Evolutionary conservation across 257 asterid genomes (phyloP), one percentile per base, ranked within the genome.

Genomic region (Plectranthus barbatus): DNA sequence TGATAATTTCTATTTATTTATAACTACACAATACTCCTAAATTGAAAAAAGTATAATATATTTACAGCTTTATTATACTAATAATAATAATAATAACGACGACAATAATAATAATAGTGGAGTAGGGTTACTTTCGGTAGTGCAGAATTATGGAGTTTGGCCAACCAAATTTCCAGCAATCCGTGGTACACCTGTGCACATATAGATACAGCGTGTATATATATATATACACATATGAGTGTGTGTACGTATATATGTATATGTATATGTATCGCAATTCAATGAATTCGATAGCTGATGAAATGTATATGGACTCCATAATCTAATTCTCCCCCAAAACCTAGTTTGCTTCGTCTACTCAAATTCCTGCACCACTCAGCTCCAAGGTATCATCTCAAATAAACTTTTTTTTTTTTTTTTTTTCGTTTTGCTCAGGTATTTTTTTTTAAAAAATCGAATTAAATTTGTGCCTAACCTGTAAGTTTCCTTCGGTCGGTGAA

Each of bases 141-240:
- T 67, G 67, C 67, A 55, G 62, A 68, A 62, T 55, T 54, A 60
- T 64, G 64, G 71, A 56, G 80, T 75, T 75, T 49, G 76, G 74
- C 80, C 62, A 72, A 71, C 76, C 76, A 70, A 75, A 70, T 71
- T 70, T 66, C 49, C 51, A 67, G 60, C 73, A 60, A 49, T 66
- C 72, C 18, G 52, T 9, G 66, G 20, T 56, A 73, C 75, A 76
- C 77, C 77, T 72, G 63, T 44, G 8, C 72, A 62, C 44, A 15
- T 67, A 66, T 72, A 72, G 62, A 72, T 57, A 67, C 77, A 72
- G 26, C 40, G 31, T 23, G 23, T 47, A 40, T 48, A 37, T 56
- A 12, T 23, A 10, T 11, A 12, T 6, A 8, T 7, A 34, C 10
- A 5, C 31, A 5, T 5, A 26, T n/a, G n/a, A n/a, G n/a, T n/a